Conservation (phyloP, 768 basidiomycete species). For the Suillus clintonianus region DNA sequence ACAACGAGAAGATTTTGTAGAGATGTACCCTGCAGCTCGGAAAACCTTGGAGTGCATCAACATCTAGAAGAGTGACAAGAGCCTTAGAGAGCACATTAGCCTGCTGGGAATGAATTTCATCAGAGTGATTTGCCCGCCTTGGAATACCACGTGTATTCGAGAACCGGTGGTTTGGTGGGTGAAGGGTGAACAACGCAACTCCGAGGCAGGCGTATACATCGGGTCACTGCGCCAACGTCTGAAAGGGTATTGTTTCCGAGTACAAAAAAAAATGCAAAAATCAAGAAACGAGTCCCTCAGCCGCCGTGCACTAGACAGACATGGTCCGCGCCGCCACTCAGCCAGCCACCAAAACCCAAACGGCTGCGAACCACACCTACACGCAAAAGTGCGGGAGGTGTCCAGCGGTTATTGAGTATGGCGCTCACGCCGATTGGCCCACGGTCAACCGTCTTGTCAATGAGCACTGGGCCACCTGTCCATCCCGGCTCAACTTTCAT, state of each 20-base stretch:
- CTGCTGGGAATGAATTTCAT: not conserved
- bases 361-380: not conserved
- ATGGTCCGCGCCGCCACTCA: slow-evolving; percentile 10
- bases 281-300: not conserved
- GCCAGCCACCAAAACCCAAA: not conserved
- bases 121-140: not conserved
- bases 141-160: not conserved
- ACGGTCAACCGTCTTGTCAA: slow-evolving; percentile 27
- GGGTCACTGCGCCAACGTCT: not conserved
- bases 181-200: not conserved
- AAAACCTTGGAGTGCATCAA: not conserved
- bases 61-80: not conserved
- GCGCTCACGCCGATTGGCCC: slow-evolving; percentile 23
- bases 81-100: not conserved
- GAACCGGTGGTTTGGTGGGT: not conserved
- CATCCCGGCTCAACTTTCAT: not conserved
- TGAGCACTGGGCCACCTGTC: slow-evolving; percentile 29
- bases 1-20: not conserved
- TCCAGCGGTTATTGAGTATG: slow-evolving; percentile 26
- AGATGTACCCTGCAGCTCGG: not conserved
- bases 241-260: not conserved
- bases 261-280: not conserved
- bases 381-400: slow-evolving; percentile 25
- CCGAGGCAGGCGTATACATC: not conserved
- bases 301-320: slow-evolving; percentile 11